Base-by-base conservation (phyloP, 129 eudicot species). In the Chrysanthemum makinoi region DNA sequence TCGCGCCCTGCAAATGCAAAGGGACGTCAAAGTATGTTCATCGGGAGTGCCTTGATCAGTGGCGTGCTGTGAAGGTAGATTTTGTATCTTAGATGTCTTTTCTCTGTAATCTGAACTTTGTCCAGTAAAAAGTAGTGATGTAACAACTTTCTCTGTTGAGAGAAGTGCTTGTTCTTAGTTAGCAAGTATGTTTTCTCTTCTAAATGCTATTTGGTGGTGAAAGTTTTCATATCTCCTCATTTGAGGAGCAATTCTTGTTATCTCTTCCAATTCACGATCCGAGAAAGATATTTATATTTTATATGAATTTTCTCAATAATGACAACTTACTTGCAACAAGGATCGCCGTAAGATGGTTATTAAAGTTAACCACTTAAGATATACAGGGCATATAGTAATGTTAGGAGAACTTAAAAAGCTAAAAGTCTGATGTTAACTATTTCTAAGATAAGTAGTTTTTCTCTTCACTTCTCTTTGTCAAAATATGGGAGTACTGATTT, bases 1-100 rank as follows among this genome's bases (percentile, higher is more conserved):
- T 94, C 60, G 96, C 99, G 52, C 99, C 99, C 11, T 94, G 99
- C 86, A 94, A 87, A 80, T 94, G 99, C 82, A 90, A 87, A 85
- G 99, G 99, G 52, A 90, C 99, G 56, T 82, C 99, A 65, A 94
- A 94, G 79, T 94, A 82, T 76, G 99, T 94, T 74, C 99, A 94
- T 50, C 80, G 99, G 44, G 97, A 94, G 72, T 94, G 99, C 80
- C 83, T 94, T 52, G 99, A 94, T 84, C 97, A 87, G 55, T 94
- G 99, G 99, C 97, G 97, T 50, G 88, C 99, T 66, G 89, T 94
- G 74, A 94, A 76, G 97, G 99, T 90, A 82, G 18, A 54, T 51
- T n/a, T 50, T 35, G 13, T 64, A 46, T 61, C 18, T 72, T 71
- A 30, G 13, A 14, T 65, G 54, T 78, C 13, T 65, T 63, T 33